phyloP scores from a whole-genome alignment of 23 red algal species.

The Pyropia yezoensis region DNA sequence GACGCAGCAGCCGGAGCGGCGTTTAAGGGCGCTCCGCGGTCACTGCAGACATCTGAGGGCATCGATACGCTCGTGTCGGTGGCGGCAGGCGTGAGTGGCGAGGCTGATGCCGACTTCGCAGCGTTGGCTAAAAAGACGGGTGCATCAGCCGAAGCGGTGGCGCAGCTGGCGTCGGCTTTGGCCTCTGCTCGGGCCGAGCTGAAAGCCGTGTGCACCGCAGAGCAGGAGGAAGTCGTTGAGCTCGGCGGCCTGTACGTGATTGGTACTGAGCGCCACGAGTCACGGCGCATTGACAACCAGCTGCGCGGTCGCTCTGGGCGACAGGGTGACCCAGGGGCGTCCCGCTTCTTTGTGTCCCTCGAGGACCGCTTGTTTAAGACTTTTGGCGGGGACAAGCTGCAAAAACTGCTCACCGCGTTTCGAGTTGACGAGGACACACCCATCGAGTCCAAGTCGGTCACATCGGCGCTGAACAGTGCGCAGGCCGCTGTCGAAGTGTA shows the following conservation, averaged over 20 bases:
- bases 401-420: constrained; percentile 66
- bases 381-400: constrained; percentile 92
- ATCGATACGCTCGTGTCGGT: constrained; percentile 52
- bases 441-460: constrained; percentile 82
- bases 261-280: constrained; percentile 92
- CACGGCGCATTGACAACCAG: constrained; percentile 92
- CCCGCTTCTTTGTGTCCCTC: constrained; percentile 88
- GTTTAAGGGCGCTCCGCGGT: not conserved
- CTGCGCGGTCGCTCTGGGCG: constrained; percentile 88
- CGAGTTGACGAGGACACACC: constrained; percentile 84
- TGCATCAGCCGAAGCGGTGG: not conserved
- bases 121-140: not conserved
- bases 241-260: constrained; percentile 90
- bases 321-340: constrained; percentile 90
- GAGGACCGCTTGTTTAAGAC: constrained; percentile 82
- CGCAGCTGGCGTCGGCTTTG: constrained; percentile 20
- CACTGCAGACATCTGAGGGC: constrained; percentile 1
- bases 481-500: constrained; percentile 83
- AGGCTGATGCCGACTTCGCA: constrained; percentile 4
- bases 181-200: constrained; percentile 28
- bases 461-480: constrained; percentile 49
- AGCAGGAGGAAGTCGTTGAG: constrained; percentile 67
- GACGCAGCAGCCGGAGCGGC: constrained; percentile 5
- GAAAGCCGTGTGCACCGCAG: constrained; percentile 21
- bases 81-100: constrained; percentile 32